These are phyloP conservation scores for Amauroascus niger DNA, from an alignment of 2,329 filamentous ascomycete genomes.

Conservation along the genomic window DNA sequence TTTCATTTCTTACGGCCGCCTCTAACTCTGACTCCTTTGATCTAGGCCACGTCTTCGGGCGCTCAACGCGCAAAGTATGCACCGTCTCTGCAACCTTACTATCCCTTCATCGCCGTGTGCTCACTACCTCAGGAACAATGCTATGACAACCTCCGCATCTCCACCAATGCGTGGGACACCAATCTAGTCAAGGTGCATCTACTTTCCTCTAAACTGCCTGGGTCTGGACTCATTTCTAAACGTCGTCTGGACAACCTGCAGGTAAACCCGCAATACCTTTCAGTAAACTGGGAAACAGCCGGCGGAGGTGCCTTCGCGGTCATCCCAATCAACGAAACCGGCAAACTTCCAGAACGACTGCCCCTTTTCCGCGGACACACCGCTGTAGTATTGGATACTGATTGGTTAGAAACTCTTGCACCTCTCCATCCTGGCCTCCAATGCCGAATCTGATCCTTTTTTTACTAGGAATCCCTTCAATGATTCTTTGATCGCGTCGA, in stretches of 20 bases:
- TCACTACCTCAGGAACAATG: slow-evolving; percentile 61
- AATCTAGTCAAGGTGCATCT: slow-evolving; percentile 82
- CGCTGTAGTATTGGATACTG: slow-evolving; percentile 87
- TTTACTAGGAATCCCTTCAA: slow-evolving; percentile 79
- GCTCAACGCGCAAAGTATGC: slow-evolving; percentile 72
- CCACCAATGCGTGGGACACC: slow-evolving; percentile 97
- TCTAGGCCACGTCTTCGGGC: slow-evolving; percentile 94
- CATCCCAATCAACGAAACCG: slow-evolving; percentile 79
- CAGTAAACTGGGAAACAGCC: slow-evolving; percentile 96
- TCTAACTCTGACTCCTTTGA: slow-evolving; percentile 17
- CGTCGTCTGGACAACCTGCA: slow-evolving; percentile 32
- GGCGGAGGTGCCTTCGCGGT: slow-evolving; percentile 96
- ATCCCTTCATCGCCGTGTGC: neutral
- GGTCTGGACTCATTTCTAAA: neutral
- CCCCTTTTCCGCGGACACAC: slow-evolving; percentile 95
- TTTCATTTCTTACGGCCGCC: neutral
- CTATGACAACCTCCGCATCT: slow-evolving; percentile 96
- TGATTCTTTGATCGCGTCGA: slow-evolving; percentile 83
- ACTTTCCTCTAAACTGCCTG: neutral
- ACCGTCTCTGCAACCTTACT: slow-evolving; percentile 10
- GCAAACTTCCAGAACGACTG: slow-evolving; percentile 83
- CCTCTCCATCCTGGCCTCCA: neutral
- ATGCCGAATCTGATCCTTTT: slow-evolving; percentile 22
- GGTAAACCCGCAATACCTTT: slow-evolving; percentile 91
- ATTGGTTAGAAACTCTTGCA: slow-evolving; percentile 59